phyloP scores from a whole-genome alignment of 805 yeast genomes.

The Sugiyamaella smithiae region DNA sequence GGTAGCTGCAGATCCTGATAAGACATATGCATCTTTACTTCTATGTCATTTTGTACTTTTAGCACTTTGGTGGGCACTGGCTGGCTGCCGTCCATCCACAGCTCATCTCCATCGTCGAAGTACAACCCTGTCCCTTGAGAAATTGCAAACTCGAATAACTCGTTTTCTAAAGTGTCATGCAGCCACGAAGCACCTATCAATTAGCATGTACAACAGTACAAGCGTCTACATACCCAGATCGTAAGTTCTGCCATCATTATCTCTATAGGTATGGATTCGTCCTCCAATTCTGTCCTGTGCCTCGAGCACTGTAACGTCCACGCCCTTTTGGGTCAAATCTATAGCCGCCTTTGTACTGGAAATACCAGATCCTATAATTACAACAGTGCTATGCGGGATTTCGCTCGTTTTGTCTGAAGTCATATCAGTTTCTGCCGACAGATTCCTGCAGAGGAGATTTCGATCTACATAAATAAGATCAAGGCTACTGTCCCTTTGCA shows the following conservation, averaged over 20 bases:
- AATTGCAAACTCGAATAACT: conserved; percentile 52
- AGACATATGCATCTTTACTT: conserved; percentile 55
- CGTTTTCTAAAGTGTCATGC: conserved; percentile 74
- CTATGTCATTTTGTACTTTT: conserved; percentile 54
- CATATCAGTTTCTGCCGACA: not conserved
- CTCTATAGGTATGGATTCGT: conserved; percentile 41
- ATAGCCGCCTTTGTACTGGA: conserved; percentile 74
- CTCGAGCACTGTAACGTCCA: conserved; percentile 58
- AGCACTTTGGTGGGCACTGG: conserved; percentile 19
- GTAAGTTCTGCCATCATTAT: conserved; percentile 65
- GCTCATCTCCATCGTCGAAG: conserved; percentile 46
- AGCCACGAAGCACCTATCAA: conserved; percentile 87
- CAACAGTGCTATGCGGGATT: conserved; percentile 18
- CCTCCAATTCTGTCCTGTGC: conserved; percentile 73
- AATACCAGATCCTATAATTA: conserved; percentile 76
- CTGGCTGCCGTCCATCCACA: conserved; percentile 29
- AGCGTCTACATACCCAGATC: conserved; percentile 15
- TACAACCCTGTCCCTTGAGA: conserved; percentile 32
- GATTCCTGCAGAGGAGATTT: not conserved
- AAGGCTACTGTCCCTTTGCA: not conserved
- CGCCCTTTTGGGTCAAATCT: conserved; percentile 43
- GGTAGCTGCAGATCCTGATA: conserved; percentile 45
- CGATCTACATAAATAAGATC: not conserved
- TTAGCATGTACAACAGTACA: not conserved
- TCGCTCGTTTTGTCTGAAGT: not conserved